Evolutionary conservation across 768 basidiomycete genomes (phyloP), one percentile per base, ranked within the genome.

Genomic region (Phaffia tasmanica): DNA sequence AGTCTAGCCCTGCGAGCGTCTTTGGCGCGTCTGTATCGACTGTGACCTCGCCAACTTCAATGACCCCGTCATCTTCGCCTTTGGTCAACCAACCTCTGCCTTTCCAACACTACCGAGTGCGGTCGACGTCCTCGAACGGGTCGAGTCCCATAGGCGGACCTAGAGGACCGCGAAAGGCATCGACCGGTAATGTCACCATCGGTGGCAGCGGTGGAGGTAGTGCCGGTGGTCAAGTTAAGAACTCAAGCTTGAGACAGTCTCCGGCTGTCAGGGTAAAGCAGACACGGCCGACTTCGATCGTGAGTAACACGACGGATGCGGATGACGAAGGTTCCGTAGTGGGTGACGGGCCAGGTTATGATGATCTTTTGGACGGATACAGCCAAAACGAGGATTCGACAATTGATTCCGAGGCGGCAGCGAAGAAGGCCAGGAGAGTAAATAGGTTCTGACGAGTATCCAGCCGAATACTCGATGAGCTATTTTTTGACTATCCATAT

Each of bases 271-370:
- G 11, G 35, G 35, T 42, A 11, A 42, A 42, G 11, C 35, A 42
- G 64, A 65, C 32, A 58, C 64, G 19, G 64, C 57, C 48, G 64
- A 65, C 57, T 57, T 58, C 48, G 64, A 65, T 48, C 19, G 23
- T 29, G 56, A 42, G 46, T 11, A 42, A 42, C 35, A 55, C 63
- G 32, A 58, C 51, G 48, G 59, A 49, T 21, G 42, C 42, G 19
- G 64, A 58, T 3, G 61, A 48, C 59, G 59, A 32, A 57, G 55
- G 55, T 1, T 57, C 55, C 55, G 15, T 35, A 47, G 27, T 48
- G 19, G 48, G 47, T 11, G 48, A 62, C 23, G 46, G 53, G 7
- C 25, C 25, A 8, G 30, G 49, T 14, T 62, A 62, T n/a, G 61
- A 51, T 11, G 61, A 62, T 62, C 49, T 62, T 25, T 49, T 62